These are phyloP conservation scores for Zasmidium cellare DNA, from an alignment of 2,329 filamentous ascomycete genomes.

Conservation along the genomic window DNA sequence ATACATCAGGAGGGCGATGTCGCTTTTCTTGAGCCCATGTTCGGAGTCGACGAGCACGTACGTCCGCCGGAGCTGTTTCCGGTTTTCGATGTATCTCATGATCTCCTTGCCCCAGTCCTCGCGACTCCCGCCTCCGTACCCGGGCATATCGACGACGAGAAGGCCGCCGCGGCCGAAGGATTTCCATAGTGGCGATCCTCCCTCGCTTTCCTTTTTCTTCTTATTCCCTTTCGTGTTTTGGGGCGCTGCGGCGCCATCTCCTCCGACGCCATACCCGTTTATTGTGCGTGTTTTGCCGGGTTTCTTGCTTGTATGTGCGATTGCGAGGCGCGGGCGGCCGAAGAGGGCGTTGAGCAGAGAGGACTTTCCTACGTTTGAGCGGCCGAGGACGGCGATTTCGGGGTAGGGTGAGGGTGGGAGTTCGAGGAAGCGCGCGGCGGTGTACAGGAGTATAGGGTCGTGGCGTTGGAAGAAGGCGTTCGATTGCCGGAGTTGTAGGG, in stretches of 20 bases:
- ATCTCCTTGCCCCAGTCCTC: constrained; percentile 66
- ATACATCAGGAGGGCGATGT: constrained; percentile 57
- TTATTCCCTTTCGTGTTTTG: constrained; percentile 14
- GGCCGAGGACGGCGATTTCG: constrained; percentile 67
- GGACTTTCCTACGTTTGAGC: constrained; percentile 71
- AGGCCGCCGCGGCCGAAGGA: constrained; percentile 44
- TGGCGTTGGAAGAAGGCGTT: constrained; percentile 48
- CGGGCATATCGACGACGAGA: constrained; percentile 69
- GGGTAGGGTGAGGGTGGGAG: constrained; percentile 57
- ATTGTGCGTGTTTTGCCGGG: constrained; percentile 65
- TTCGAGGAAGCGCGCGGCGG: constrained; percentile 59
- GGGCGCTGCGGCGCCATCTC: constrained; percentile 18
- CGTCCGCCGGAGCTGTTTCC: constrained; percentile 63
- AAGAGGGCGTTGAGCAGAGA: constrained; percentile 66
- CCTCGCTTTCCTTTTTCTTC: constrained; percentile 34
- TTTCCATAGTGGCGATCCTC: constrained; percentile 20
- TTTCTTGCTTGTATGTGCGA: constrained; percentile 59
- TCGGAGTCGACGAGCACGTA: constrained; percentile 66
- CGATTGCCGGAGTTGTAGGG: constrained; percentile 42
- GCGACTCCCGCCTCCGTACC: constrained; percentile 65
- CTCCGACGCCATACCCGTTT: constrained; percentile 64
- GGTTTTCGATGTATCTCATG: constrained; percentile 64
- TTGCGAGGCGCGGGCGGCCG: constrained; percentile 36
- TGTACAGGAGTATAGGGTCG: constrained; percentile 59
- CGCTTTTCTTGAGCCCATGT: constrained; percentile 64